Evolutionary conservation across 768 basidiomycete species (phyloP), one percentile per base, ranked within the genome.

Genomic region (Amanita exitialis): DNA sequence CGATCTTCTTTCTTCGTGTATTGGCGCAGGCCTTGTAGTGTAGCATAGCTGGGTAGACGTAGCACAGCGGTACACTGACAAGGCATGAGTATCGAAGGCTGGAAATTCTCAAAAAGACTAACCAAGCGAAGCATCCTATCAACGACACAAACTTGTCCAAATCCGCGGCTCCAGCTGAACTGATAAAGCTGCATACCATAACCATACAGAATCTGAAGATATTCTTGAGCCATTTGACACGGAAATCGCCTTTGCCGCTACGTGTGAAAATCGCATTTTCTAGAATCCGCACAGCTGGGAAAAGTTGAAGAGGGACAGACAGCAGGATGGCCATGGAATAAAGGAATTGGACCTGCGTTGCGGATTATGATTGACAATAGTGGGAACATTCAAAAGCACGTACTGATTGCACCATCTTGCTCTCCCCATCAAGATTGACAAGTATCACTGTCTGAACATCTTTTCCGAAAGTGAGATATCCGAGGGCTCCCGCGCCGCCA

Each of bases 201-300:
- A 97, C 82, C 58, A 86, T 68, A 25, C 70, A 69, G 58, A 87
- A 91, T 45, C 84, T 77, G 66, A 93, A 82, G n/a, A 79, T 67
- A 60, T 98, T 99, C 81, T 99, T 99, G 59, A 82, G 73, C 96
- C 95, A 98, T 64, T 99, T 98, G 63, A 98, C 87, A 51, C 79
- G 75, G 30, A 70, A 56, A 63, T 91, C 76, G 47, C 65, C 74
- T 65, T 97, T 97, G 44, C 96, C 96, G 58, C 88, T 91, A 44
- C 78, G 78, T 41, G 81, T 81, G 64, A 98, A 97, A 25, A 98
- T 60, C 3, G 89, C 94, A 61, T 97, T 95, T 74, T 99, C 96
- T 69, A 97, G 80, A 61, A 99, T 98, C 48, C 96, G 82, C 43
- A 95, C 83, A 2, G 95, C 96, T 0, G 96, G 96, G 90, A 98